Evolutionary conservation across 1,284 basidiomycete genomes (phyloP), one percentile per base, ranked within the genome.

Genomic region (Erythrobasidium hasegawianum): DNA sequence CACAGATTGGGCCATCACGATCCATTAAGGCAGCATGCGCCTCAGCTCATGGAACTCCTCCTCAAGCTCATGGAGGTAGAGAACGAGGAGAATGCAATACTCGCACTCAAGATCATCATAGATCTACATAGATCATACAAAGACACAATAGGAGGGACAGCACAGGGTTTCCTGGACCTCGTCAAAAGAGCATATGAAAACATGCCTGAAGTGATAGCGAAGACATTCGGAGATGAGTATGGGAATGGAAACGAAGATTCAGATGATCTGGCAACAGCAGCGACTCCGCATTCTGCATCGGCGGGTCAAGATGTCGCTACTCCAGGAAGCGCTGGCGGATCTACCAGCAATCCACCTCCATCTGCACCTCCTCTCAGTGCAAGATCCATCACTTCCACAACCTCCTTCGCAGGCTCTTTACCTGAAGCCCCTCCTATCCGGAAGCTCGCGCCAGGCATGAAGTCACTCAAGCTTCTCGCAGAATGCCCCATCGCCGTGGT

Each of bases 401-500:
- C 33, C 33, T 33, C 33, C 11, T 33, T 33, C 33, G 58, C 64
- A 45, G 56, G 52, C 85, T 0, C 85, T 86, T 59, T 79, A 83
- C 43, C 16, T 57, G 88, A 87, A 0, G 67, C 77, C 1, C 61
- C 79, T 27, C 73, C 85, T 39, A 86, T 88, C 70, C 67, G 79
- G 10, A 86, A 85, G 69, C 75, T 86, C 39, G 79, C 87, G 29
- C 84, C 84, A n/a, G 85, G 86, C 52, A 84, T 87, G 60, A 85
- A 86, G 61, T 95, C 92, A 76, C 96, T 97, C 82, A 97, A 97
- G 78, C 89, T 97, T 11, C 81, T 97, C 26, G 87, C 90, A 5
- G 96, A 99, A 78, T 89, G 96, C 81, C 90, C 90, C 7, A 89
- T 96, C 79, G 87, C 93, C 18, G 86, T 97, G 71, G 90, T 96